Base-by-base conservation (phyloP, 129 eudicot species). In the Mikania micrantha region DNA sequence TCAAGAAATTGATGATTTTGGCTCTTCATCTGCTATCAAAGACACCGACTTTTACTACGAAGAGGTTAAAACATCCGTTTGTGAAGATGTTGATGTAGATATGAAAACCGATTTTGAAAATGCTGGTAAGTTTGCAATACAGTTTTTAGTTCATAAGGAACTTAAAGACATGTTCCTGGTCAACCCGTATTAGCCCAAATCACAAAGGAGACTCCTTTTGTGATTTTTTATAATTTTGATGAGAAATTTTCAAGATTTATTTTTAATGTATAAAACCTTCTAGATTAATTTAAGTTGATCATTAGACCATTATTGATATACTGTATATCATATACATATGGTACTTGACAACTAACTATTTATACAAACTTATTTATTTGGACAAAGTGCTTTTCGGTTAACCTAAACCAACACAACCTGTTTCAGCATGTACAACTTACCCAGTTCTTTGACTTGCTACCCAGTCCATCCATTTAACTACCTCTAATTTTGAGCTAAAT, bases 1-100 rank as follows among this genome's bases (percentile, higher is more conserved):
- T 75, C 80, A 89, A 47, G 99, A 93, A 78, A 79, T 85, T 68
- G 95, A 93, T 68, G 95, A 87, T 22, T 54, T 89, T 45, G 93
- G 82, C 66, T 67, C 78, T 60, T 77, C 82, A 25, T 77, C 78
- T 32, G 54, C 74, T 60, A 75, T 61, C 34, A 79, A 81, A 49
- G 81, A 70, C 32, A 25, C 52, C 39, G 74, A 64, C 71, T 47
- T 75, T 54, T 72, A 45, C 77, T 63, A 74, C 12, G 88, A 72
- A 17, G 77, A 82, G 73, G 83, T 75, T 50, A 71, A 74, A 42
- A 79, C 61, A 24, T 45, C 69, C 4, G 73, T 58, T 5, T 34
- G 70, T 54, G 76, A 71, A 64, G 83, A 66, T 21, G 72, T 70
- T 74, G 83, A 65, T 16, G 64, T 69, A 20, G 73, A 70, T 60